Conservation (phyloP, 2,329 filamentous ascomycete genomes). For the Epichloe sibirici region DNA sequence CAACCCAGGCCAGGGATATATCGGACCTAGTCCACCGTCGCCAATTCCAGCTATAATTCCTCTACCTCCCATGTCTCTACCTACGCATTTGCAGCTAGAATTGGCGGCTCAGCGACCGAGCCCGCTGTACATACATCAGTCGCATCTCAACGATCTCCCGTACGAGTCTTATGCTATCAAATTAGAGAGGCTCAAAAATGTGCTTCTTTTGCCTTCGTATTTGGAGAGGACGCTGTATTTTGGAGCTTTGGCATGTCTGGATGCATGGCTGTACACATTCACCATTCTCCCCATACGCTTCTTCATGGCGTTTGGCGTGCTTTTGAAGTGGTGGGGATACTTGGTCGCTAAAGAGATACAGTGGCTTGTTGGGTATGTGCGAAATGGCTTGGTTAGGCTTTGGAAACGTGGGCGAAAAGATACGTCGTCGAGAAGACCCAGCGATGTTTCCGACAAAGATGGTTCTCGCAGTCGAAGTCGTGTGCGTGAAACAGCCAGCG, state of each 20-base stretch:
- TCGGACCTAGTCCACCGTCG: conserved; percentile 26
- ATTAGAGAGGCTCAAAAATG: conserved; percentile 82
- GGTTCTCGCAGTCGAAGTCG: conserved; percentile 28
- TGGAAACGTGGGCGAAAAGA: conserved; percentile 48
- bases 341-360: conserved; percentile 58
- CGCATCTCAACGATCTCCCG: conserved; percentile 45
- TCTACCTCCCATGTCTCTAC: conserved; percentile 53
- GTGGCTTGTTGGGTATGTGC: conserved; percentile 66
- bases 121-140: conserved; percentile 53
- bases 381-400: conserved; percentile 65
- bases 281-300: conserved; percentile 90
- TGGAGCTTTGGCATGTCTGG: conserved; percentile 79
- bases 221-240: conserved; percentile 80
- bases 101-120: conserved; percentile 49
- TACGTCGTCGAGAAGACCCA: conserved; percentile 26
- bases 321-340: conserved; percentile 67
- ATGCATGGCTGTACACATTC: conserved; percentile 93
- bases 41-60: conserved; percentile 45
- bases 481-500: conserved; percentile 15
- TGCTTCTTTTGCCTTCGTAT: conserved; percentile 67
- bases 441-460: conserved; percentile 23
- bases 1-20: conserved; percentile 7
- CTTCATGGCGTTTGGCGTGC: conserved; percentile 61
- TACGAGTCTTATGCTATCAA: conserved; percentile 92
- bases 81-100: conserved; percentile 53